Evolutionary conservation across 257 asterid genomes (phyloP).

Genomic region (Capsicum rhomboideum): DNA sequence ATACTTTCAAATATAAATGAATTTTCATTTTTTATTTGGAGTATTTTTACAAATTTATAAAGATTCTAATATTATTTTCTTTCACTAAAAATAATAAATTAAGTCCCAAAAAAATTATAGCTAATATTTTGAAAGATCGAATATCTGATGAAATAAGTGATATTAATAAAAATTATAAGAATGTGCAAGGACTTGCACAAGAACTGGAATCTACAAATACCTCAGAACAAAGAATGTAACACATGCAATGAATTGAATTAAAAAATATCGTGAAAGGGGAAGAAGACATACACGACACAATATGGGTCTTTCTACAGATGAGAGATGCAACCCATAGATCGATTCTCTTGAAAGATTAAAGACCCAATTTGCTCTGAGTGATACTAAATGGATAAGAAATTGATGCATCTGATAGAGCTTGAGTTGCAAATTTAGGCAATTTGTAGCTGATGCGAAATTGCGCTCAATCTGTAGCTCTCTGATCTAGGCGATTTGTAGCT

Average conservation of each 20-base stretch:
- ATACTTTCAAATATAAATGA: too few species aligned
- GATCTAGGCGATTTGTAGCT: too few species aligned
- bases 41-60: too few species aligned
- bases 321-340: too few species aligned
- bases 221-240: too few species aligned
- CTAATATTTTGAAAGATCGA: background rate
- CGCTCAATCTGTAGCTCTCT: too few species aligned
- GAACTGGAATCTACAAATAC: background rate
- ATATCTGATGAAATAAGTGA: background rate
- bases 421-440: background rate
- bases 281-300: background rate
- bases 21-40: too few species aligned
- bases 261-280: background rate
- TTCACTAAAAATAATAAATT: background rate
- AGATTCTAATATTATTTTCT: too few species aligned
- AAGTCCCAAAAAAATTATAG: background rate
- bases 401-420: background rate
- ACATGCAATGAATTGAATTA: background rate
- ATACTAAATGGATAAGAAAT: too few species aligned
- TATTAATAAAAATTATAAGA: background rate
- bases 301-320: background rate
- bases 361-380: too few species aligned
- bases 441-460: too few species aligned
- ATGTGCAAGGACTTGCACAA: background rate
- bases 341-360: too few species aligned